Evolutionary conservation across 768 basidiomycete genomes (phyloP), one percentile per base, ranked within the genome.

Genomic region (Pleurotus ostreatus): DNA sequence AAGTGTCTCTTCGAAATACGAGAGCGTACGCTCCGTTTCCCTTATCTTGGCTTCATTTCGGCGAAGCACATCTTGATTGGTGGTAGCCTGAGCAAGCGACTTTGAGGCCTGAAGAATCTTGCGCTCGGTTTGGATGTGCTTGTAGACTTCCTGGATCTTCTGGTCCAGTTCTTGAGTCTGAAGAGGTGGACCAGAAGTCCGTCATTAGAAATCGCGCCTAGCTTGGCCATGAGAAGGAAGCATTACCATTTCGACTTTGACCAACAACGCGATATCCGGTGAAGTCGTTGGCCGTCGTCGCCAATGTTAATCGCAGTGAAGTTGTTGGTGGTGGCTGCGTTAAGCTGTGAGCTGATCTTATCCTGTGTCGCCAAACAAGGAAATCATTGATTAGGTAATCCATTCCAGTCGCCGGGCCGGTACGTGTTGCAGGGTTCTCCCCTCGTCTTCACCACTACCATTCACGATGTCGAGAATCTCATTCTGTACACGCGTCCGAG

Each of bases 111-210:
- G 91, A 61, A 96, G 79, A 68, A 95, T 86, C 81, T 92, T 94
- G 72, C 88, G 89, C 75, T 96, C 92, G 37, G 89, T 94, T 75
- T 88, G 83, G 70, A 96, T 94, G 70, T 89, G 89, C 72, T 84
- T 88, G 75, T 87, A 84, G 65, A 94, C 85, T 71, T 93, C 91
- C 70, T 87, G 85, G 69, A 95, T 93, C 83, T 94, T 95, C 82
- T 86, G 86, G 83, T 94, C 92, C 74, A 93, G 78, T 74, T 91
- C 88, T 63, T 77, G 70, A 69, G 71, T 72, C 79, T 80, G 64
- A 60, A 68, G 69, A 57, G 57, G 22, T 47, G 30, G 3, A 11
- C 30, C 30, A 34, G 30, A 34, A 34, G 30, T 9, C 30, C 30
- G 11, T 34, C 30, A 34, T 34, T 34, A 34, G 30, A 34, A 2